Percentiles rank a stretch among this genome's conserved stretches.
phyloP scores from a whole-genome alignment of 208 protist species.

The Wallacemonas rigidus region DNA sequence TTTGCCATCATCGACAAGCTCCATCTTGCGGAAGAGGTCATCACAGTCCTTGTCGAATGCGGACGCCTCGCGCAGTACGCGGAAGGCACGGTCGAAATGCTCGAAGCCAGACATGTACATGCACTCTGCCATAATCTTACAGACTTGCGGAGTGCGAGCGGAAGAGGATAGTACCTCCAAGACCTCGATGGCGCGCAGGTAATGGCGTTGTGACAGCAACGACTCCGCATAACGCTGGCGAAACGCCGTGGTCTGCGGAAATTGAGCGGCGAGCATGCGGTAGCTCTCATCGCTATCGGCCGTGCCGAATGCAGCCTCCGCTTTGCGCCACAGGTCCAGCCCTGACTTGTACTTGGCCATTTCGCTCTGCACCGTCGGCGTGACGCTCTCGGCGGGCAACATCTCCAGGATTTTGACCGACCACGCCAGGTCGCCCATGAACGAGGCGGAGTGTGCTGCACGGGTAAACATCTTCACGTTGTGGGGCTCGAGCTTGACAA shows the following conservation, averaged over 20 bases:
- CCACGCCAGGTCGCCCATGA: conserved; percentile 78
- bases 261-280: conserved; percentile 82
- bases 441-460: conserved; percentile 71
- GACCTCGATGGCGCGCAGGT: conserved; percentile 61
- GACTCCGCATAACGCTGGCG: conserved; percentile 82
- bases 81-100: conserved; percentile 75
- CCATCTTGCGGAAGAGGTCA: conserved; percentile 63
- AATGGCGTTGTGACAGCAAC: conserved; percentile 60
- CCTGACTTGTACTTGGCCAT: conserved; percentile 61
- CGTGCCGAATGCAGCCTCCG: conserved; percentile 67
- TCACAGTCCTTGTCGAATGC: conserved; percentile 74
- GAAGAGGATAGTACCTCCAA: conserved; percentile 59
- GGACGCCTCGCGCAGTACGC: conserved; percentile 46
- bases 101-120: conserved; percentile 88
- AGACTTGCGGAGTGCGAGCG: conserved; percentile 55
- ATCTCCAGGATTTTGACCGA: conserved; percentile 65
- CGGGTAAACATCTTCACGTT: conserved; percentile 77
- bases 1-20: conserved; percentile 85
- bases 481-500: conserved; percentile 66
- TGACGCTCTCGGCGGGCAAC: conserved; percentile 41
- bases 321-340: conserved; percentile 59
- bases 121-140: conserved; percentile 65
- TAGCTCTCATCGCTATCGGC: conserved; percentile 80
- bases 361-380: conserved; percentile 38
- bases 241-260: conserved; percentile 72